These are phyloP conservation scores for Dothistroma pini DNA, from an alignment of 2,329 filamentous ascomycete species.

Conservation along the genomic window DNA sequence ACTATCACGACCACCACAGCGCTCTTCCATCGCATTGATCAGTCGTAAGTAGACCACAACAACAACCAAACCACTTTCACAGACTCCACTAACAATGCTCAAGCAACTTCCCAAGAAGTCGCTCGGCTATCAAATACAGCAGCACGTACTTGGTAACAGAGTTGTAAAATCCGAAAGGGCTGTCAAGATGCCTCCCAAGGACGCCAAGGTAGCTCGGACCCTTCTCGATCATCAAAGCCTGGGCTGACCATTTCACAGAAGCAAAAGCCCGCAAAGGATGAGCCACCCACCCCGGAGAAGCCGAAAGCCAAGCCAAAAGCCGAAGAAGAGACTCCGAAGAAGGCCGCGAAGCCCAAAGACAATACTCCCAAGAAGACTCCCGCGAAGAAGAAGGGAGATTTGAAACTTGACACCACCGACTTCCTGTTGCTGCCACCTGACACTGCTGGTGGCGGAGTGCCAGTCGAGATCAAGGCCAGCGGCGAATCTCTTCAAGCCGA, in stretches of 20 bases:
- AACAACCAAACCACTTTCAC: background rate
- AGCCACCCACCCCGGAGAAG: constrained; percentile 18
- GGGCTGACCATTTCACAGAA: constrained; percentile 7
- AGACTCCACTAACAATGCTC: background rate
- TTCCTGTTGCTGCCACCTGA: constrained; percentile 19
- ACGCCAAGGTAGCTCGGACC: too few species aligned
- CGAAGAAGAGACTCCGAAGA: constrained; percentile 2
- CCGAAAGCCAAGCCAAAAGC: constrained; percentile 13
- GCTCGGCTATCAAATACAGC: background rate
- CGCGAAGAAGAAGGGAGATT: constrained; percentile 14
- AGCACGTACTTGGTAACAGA: background rate
- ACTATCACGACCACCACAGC: too few species aligned
- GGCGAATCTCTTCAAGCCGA: constrained; percentile 22
- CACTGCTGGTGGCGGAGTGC: constrained; percentile 14
- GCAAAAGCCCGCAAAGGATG: constrained; percentile 9
- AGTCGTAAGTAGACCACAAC: background rate
- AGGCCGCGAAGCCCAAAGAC: constrained; percentile 2
- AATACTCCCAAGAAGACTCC: constrained; percentile 16
- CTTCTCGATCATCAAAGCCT: too few species aligned
- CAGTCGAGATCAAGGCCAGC: constrained; percentile 28
- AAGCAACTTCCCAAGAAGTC: background rate
- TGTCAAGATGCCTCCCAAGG: constrained; percentile 23
- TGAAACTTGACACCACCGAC: constrained; percentile 15
- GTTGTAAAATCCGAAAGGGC: background rate
- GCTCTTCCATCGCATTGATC: background rate